Evolutionary conservation across 495 filamentous ascomycete genomes (phyloP), one percentile per base, ranked within the genome.

Genomic region (Hypoxylon cercidicola): DNA sequence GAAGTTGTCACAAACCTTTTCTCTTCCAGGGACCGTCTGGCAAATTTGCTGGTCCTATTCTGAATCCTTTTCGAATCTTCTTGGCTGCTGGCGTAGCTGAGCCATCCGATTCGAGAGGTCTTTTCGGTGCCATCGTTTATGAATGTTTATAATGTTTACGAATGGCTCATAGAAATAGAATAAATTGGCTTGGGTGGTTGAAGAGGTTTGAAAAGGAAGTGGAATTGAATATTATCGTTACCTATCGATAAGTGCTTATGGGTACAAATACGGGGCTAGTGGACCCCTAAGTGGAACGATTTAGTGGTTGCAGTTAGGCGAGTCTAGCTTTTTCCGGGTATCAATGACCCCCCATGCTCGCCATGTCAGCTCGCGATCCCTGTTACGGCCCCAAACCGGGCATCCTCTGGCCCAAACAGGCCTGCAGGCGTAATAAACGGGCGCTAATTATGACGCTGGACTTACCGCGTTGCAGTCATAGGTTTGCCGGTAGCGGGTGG

Each of bases 11-110:
- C 50, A 43, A 51, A 95, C 93, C 86, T 85, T 97, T 97, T 60
- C 95, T 91, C 68, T 88, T 87, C 85, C 96, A 90, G 15, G 89
- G 88, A 35, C 95, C 95, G 75, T 98, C 94, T 20, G 95, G 95
- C 15, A 99, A 83, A 73, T 97, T 96, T 43, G 89, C 92, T 45
- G 95, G 95, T 2, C 94, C 95, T 44, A 97, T 89, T 13, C 85
- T 86, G 80, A 86, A 86, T 46, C 81, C 82, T 32, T 79, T 82
- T 51, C 71, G 80, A 63, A 68, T 74, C 66, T 79, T 86, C 78
- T 81, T 84, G 25, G 71, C 65, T 11, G 70, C 74, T 60, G 76
- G 74, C 47, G 64, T 55, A 18, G 62, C 32, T 25, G 72, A 70
- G 37, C 77, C 76, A 48, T 81, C 82, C 16, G 56, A 55, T 32